Base-by-base conservation (phyloP, 208 protist species). In the Trypanosoma mega region DNA sequence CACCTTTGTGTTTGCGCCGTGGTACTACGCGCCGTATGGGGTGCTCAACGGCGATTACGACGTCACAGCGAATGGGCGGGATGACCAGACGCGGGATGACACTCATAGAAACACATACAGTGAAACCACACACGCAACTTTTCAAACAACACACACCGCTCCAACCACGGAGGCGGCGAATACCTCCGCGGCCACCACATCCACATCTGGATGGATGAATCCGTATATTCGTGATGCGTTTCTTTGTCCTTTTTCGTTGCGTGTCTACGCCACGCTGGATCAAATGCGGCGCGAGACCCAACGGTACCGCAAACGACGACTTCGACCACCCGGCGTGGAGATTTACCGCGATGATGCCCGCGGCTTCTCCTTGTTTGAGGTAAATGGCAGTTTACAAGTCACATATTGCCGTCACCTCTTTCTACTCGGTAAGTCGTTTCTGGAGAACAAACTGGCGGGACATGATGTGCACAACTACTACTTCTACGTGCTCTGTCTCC, bases 391-490 rank as follows among this genome's bases (percentile, higher is more conserved):
- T 51, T 68, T 70, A 14, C 54, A 92, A 48, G 64, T 84, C 16
- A 90, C 85, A 23, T 96, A 92, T 68, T 91, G 80, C 65, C 75
- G 89, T 3, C 80, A 93, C 20, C 65, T 96, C 12, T 93, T 92
- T 57, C 72, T 92, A 18, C 47, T 96, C n/a, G 85, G 85, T 12
- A 93, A 93, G 59, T 92, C 83, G 0, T 96, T 96, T 59, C 80
- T 96, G 37, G 85, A 96, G 67, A 96, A 96, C 67, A 96, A 96
- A 51, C 67, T 96, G 2, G 82, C 82, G 0, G 85, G 84, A 4
- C 84, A 96, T 53, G 89, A 96, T 46, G 89, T 93, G 41, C 82
- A 92, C 61, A 90, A 73, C 57, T 96, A 96, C 66, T 78, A 76
- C 67, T 96, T 96, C 54, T 96, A 90, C 60, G 84, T 96, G 2